Evolutionary conservation across 768 basidiomycete genomes (phyloP).

Genomic region (Cyclocybe cylindracea): DNA sequence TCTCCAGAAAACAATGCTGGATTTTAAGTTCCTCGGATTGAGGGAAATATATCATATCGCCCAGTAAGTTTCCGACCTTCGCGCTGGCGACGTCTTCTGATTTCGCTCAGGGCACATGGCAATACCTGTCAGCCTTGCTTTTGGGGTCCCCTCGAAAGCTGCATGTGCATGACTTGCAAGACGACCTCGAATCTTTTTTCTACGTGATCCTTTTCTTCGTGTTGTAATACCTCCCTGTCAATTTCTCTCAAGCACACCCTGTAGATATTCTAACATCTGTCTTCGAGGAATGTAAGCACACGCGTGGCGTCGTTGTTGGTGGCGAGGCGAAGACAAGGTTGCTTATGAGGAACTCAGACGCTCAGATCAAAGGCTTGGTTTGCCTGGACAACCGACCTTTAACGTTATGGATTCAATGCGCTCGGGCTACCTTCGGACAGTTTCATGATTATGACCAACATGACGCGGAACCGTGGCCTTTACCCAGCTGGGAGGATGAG

Average conservation of each 20-base stretch:
- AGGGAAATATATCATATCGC: background rate
- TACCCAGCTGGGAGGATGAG: too few species aligned
- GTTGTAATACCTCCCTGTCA: background rate
- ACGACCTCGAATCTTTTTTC: slow-evolving; percentile 31
- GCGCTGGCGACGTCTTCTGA: background rate
- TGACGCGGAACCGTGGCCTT: too few species aligned
- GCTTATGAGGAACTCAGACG: too few species aligned
- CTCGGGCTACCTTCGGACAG: too few species aligned
- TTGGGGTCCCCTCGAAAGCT: slow-evolving; percentile 12
- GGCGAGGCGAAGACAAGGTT: too few species aligned
- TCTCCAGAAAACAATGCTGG: too few species aligned
- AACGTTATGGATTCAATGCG: too few species aligned
- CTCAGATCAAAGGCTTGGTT: too few species aligned
- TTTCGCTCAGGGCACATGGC: slow-evolving; percentile 27
- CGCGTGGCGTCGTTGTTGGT: too few species aligned
- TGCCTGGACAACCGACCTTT: too few species aligned
- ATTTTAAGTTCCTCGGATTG: too few species aligned
- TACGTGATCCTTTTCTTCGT: slow-evolving; percentile 2
- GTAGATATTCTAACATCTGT: background rate
- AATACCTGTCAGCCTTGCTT: slow-evolving; percentile 25
- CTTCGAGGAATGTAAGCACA: background rate
- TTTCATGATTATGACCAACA: too few species aligned
- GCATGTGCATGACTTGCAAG: slow-evolving; percentile 22
- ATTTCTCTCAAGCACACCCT: background rate
- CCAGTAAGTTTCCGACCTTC: slow-evolving; percentile 6